Evolutionary conservation across 257 asterid species (phyloP).

Genomic region (Solanum raphanifolium): DNA sequence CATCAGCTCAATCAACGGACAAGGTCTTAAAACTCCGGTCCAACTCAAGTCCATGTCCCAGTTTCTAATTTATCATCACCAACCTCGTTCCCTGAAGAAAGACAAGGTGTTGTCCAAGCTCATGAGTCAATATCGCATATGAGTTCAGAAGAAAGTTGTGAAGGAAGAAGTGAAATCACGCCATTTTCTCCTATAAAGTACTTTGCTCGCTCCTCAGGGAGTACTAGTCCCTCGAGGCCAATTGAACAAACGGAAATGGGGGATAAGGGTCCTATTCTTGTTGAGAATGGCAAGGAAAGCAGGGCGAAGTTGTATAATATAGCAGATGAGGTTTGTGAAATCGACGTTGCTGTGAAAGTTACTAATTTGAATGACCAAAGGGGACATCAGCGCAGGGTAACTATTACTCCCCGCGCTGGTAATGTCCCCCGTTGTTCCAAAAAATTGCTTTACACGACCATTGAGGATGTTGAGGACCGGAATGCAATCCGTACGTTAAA

Average conservation of each 20-base stretch:
- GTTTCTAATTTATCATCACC: not conserved
- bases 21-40: not conserved
- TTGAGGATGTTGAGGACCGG: not conserved
- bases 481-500: not conserved
- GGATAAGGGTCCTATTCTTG: not conserved
- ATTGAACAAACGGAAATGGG: not conserved
- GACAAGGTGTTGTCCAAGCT: not conserved
- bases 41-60: not conserved
- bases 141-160: not conserved
- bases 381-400: not conserved
- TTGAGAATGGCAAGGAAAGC: not conserved
- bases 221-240: not conserved
- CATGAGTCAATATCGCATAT: not conserved
- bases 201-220: not conserved
- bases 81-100: not conserved
- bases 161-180: not conserved
- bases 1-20: not conserved
- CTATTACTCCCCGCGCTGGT: not conserved
- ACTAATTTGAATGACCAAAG: not conserved
- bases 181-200: not conserved
- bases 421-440: not conserved
- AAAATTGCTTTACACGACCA: not conserved
- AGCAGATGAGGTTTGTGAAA: not conserved
- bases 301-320: not conserved
- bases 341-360: not conserved